Base-by-base conservation (phyloP, 768 basidiomycete species). In the Mycena filopes region DNA sequence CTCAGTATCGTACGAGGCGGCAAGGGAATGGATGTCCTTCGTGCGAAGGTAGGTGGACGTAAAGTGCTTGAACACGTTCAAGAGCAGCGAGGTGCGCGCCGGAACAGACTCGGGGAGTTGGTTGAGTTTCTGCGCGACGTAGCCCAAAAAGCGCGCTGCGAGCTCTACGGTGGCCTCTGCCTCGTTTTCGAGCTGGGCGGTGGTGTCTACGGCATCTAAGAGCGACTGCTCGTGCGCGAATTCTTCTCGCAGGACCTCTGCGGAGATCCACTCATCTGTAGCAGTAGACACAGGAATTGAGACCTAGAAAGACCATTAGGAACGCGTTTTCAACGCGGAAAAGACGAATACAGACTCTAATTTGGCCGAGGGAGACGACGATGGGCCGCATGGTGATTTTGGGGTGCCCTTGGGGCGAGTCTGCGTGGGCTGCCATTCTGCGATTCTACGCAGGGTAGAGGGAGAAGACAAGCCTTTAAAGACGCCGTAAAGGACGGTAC, bases 211-310 rank as follows among this genome's bases (percentile, higher is more conserved):
- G 69, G 84, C 81, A 76, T 90, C 86, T 76, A 84, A 68, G 76
- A 82, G 84, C 33, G 82, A 82, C 74, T 88, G 87, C 59, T 84
- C 77, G 77, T 94, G 87, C 60, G 84, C 79, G 76, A 97, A 98
- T 64, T 96, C 93, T 73, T 98, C 95, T 73, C 92, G 84, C 61
- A 97, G 87, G 73, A 96, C 89, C 80, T 97, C 95, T 55, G 96
- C 95, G 57, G 89, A 86, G 74, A 95, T 94, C 96, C 96, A 98
- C 78, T 94, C 88, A 77, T 95, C 89, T 69, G 82, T 68, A 41
- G 82, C 80, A n/a, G 93, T 89, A 48, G 94, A 90, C 63, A 98
- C 92, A 48, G 94, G 95, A 77, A 98, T 89, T 67, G 92, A 90
- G 66, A 97, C 78, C 94, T 95, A 36, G 60, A 60, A 38, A 40